These are phyloP conservation scores for Solanum ossicruentum DNA, from an alignment of 257 asterid species.

Conservation along the genomic window DNA sequence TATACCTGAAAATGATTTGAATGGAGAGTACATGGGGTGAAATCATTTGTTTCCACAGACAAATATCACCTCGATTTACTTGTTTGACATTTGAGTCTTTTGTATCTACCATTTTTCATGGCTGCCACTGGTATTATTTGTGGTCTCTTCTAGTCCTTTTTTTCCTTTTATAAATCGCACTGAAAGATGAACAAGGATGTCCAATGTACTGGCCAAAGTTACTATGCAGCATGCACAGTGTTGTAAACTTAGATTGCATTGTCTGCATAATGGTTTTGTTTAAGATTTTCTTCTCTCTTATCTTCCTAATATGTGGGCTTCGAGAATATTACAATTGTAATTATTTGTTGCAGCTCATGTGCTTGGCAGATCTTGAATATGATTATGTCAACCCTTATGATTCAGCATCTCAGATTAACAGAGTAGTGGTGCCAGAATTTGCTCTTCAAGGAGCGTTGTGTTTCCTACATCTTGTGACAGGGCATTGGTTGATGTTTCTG, in stretches of 20 bases:
- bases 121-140: background rate
- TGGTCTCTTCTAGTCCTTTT: background rate
- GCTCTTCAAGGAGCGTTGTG: constrained; percentile 47
- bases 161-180: background rate
- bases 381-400: constrained; percentile 85
- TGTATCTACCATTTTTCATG: background rate
- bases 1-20: background rate
- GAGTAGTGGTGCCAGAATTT: constrained; percentile 61
- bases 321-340: background rate
- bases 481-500: constrained; percentile 79
- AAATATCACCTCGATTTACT: background rate
- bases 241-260: background rate
- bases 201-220: background rate
- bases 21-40: background rate
- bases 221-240: background rate
- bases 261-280: background rate
- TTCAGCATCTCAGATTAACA: constrained; percentile 69
- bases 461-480: constrained; percentile 59
- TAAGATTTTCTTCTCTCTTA: background rate
- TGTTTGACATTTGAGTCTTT: background rate
- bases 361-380: constrained; percentile 79
- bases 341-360: constrained; percentile 53
- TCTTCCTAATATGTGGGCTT: background rate
- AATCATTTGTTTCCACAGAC: background rate
- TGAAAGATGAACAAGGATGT: background rate